Conservation (phyloP, 768 basidiomycete species). For the Lactarius sp. region DNA sequence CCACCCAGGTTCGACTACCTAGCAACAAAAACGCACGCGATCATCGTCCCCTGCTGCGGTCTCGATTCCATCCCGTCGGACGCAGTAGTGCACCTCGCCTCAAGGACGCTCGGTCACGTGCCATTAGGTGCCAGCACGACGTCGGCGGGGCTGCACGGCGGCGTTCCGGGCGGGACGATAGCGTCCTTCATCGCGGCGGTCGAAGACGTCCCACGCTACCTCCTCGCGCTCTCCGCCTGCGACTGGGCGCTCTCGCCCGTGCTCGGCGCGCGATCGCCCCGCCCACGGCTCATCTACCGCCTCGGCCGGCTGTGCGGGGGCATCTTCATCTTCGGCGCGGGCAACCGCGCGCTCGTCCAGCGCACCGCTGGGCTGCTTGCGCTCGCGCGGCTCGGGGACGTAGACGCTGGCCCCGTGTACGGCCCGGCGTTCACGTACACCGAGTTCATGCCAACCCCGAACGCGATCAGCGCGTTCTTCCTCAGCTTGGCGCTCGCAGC, state of each 20-base stretch:
- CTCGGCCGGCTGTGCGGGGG: conserved; percentile 32
- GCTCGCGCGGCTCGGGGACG: conserved; percentile 27
- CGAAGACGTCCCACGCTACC: conserved; percentile 34
- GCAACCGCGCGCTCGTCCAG: conserved; percentile 48
- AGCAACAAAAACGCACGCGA: conserved; percentile 63
- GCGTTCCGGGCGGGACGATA: conserved; percentile 63
- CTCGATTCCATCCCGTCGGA: conserved; percentile 80
- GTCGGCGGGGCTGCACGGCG: conserved; percentile 44
- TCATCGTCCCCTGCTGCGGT: conserved; percentile 77
- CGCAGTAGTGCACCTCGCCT: conserved; percentile 59
- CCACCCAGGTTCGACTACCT: conserved; percentile 57
- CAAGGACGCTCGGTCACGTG: conserved; percentile 54
- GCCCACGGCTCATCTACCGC: conserved; percentile 34
- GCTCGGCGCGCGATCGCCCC: conserved; percentile 34
- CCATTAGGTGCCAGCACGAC: conserved; percentile 54
- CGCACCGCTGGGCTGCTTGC: conserved; percentile 53
- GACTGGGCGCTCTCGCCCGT: conserved; percentile 42
- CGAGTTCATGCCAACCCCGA: conserved; percentile 52
- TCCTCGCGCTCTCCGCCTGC: conserved; percentile 30
- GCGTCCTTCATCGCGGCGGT: conserved; percentile 33
- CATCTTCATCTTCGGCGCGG: conserved; percentile 38
- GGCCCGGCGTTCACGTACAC: conserved; percentile 73
- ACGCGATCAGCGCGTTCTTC: conserved; percentile 38
- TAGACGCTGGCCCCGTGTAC: conserved; percentile 37
- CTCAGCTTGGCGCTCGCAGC: conserved; percentile 34